Base-by-base conservation (phyloP, 2,329 filamentous ascomycete species). In the Microdochium bolleyi region DNA sequence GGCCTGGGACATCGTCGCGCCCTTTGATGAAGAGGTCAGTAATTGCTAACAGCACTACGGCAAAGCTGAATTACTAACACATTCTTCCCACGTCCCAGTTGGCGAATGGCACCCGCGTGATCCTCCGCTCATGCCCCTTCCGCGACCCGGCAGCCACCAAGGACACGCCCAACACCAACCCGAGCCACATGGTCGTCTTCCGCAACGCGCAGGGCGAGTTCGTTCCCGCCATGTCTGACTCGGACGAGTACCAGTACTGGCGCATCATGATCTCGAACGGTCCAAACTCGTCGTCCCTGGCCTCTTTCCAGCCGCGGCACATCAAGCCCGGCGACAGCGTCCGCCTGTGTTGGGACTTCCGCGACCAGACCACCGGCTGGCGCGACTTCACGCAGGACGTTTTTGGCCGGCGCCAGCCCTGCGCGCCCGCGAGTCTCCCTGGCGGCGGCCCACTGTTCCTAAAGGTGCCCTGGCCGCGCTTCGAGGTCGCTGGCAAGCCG, bases 321-420 rank as follows among this genome's bases (percentile, higher is more conserved):
- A 49, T 49, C 48, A 49, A n/a, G 48, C 19, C 21, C 16, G 48
- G 48, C 24, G 48, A 49, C 48, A 25, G 25, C 16, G 25, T 49
- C 13, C n/a, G 48, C 16, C 48, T 49, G 48, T 24, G 19, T 10
- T 49, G 48, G 48, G 16, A 25, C 16, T 49, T 49, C 24, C 19
- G 19, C 19, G 48, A 49, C 48, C 48, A 49, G 48, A 49, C 19
- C 9, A n/a, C 48, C 16, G 48, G 48, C 48, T 49, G 16, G 19
- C 48, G 48, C 24, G 48, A 49, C 48, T 49, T 49, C 48, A 24
- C 48, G 5, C 19, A 49, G 19, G 48, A 49, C 48, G 48, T 49
- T 5, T 49, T 49, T n/a, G 48, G 48, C 19, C 48, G 48, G 5
- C 48, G 48, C 13, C 48, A 25, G 16, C 21, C 16, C 16, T 25